Evolutionary conservation across 495 filamentous ascomycete genomes (phyloP), one percentile per base, ranked within the genome.

Genomic region (Lasiosphaeris hirsuta): DNA sequence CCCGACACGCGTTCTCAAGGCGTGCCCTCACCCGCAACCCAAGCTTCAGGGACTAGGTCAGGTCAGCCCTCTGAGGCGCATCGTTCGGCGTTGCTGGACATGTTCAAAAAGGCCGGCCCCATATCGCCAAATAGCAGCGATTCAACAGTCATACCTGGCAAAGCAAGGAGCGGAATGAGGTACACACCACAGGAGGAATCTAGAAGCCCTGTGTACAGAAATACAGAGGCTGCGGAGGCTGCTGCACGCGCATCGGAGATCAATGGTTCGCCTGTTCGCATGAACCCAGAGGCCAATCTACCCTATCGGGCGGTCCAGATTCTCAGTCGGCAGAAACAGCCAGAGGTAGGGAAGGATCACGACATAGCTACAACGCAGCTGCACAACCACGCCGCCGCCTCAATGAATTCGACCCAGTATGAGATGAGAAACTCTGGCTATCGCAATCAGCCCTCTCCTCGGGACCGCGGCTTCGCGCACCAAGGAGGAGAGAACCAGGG

Each of bases 41-140:
- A 51, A 37, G 37, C 34, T 34, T 41, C 48, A 13, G 53, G 50
- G 5, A 23, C 61, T 13, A 66, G 66, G 34, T 64, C 67, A 13
- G 46, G 43, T 6, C 69, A 69, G 5, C 65, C 72, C 8, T 71
- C 71, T 10, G 79, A 81, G 17, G 63, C 70, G 30, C 78, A 82
- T 52, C 70, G 73, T 34, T 72, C 69, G 9, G 64, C 71, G 2
- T 61, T 82, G 41, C 64, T 82, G 19, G 73, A 72, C 51, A 73
- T 82, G 56, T 80, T 82, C 66, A 81, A 79, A 59, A 74, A 68
- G 37, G n/a, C 60, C 23, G 62, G 50, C n/a, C 62, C 63, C 4
- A 14, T 61, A 18, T 65, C 62, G 14, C 62, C 69, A 1, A 19
- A 59, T 14, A 59, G 63, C 35, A 63, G 67, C 53, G 68, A 67